phyloP scores from a whole-genome alignment of 768 basidiomycete genomes.

The Strobilomyces dryophilus region DNA sequence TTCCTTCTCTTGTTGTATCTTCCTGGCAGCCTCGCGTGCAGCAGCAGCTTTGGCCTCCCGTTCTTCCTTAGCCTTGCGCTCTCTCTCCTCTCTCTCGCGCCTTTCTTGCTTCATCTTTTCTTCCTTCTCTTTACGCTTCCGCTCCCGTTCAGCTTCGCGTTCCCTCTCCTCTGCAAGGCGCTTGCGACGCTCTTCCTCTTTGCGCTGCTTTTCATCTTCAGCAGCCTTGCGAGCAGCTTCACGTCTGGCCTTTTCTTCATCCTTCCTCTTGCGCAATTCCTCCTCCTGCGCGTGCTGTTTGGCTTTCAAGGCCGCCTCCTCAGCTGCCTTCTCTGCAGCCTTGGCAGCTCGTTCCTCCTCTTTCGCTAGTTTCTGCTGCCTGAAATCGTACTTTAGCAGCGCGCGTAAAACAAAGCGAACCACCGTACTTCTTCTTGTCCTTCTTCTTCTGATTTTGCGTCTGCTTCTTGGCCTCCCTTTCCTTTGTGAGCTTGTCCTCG shows the following conservation, averaged over 20 bases:
- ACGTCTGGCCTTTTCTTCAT: constrained; percentile 80
- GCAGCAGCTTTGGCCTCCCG: constrained; percentile 51
- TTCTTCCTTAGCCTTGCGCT: constrained; percentile 63
- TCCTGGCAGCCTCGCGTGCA: constrained; percentile 34
- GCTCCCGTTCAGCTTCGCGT: constrained; percentile 70
- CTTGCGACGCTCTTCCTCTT: constrained; percentile 80
- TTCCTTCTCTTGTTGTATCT: constrained; percentile 52
- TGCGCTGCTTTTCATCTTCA: constrained; percentile 80
- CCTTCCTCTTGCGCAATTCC: constrained; percentile 73
- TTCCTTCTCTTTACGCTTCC: constrained; percentile 71
- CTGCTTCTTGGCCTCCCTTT: constrained; percentile 89
- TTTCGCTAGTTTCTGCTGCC: constrained; percentile 88
- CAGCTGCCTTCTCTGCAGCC: constrained; percentile 83
- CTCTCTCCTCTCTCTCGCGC: constrained; percentile 55
- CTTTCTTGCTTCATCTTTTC: constrained; percentile 51
- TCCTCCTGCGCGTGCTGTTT: constrained; percentile 77
- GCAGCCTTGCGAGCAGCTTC: constrained; percentile 72
- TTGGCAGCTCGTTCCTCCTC: constrained; percentile 85
- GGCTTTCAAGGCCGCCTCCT: constrained; percentile 74
- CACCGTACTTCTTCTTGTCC: constrained; percentile 88
- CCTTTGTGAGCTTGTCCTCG: constrained; percentile 82
- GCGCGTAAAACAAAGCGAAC: constrained; percentile 2
- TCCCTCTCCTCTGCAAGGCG: constrained; percentile 78
- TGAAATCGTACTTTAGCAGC: constrained; percentile 28
- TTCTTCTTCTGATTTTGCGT: constrained; percentile 98